Evolutionary conservation across 148 eudicot genomes (phyloP).

Genomic region (Amaranthus cruentus): DNA sequence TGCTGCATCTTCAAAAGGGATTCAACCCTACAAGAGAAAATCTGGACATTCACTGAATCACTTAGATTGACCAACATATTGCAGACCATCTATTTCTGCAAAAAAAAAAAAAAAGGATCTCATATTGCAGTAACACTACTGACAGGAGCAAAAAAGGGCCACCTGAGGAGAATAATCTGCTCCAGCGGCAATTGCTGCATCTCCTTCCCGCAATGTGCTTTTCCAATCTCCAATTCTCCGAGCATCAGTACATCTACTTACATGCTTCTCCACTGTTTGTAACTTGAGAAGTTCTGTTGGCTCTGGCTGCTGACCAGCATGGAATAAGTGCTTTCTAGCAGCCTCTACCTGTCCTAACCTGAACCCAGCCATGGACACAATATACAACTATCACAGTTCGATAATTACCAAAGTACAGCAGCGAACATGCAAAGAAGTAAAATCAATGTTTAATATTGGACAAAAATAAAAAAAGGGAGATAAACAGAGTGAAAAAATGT

Average conservation of each 20-base stretch:
- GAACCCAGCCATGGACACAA: constrained; percentile 32
- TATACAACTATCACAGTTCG: background rate
- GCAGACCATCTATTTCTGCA: background rate
- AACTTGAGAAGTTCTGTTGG: constrained; percentile 50
- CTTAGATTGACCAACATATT: constrained; percentile 11
- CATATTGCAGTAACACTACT: background rate
- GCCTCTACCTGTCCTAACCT: constrained; percentile 83
- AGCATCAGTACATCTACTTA: constrained; percentile 53
- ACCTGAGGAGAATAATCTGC: constrained; percentile 85
- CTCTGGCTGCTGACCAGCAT: constrained; percentile 54
- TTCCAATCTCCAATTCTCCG: constrained; percentile 72
- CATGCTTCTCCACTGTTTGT: constrained; percentile 51
- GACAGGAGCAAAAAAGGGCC: background rate
- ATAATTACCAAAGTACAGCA: background rate
- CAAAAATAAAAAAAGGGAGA: background rate
- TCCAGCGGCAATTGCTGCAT: constrained; percentile 72
- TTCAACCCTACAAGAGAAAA: constrained; percentile 74
- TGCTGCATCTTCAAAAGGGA: constrained; percentile 76
- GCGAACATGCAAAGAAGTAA: background rate
- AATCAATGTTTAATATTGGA: background rate
- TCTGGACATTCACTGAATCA: constrained; percentile 41
- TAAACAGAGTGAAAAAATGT: background rate
- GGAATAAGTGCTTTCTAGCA: constrained; percentile 66
- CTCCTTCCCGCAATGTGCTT: constrained; percentile 56
- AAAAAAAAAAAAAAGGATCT: background rate